phyloP scores from a whole-genome alignment of 2,329 filamentous ascomycete species.

The Fusarium buxicola region DNA sequence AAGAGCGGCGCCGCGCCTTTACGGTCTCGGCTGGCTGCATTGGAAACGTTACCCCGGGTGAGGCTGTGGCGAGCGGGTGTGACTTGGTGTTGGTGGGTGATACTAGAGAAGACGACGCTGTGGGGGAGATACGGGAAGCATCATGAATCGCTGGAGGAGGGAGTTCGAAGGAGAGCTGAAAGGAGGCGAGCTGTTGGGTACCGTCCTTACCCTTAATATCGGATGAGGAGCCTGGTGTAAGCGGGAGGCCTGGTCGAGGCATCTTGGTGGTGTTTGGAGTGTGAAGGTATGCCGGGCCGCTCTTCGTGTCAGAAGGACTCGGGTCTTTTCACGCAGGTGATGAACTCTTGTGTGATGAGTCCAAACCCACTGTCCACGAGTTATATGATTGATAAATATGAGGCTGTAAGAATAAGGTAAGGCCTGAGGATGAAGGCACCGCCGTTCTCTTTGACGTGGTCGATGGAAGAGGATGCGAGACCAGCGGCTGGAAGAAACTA shows the following conservation, averaged over 20 bases:
- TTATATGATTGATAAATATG: not conserved
- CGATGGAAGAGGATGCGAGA: not conserved
- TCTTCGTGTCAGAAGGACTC: not conserved
- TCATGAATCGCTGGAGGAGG: conserved; percentile 78
- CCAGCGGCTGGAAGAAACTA: not conserved
- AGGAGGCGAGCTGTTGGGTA: conserved; percentile 66
- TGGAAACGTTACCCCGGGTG: conserved; percentile 52
- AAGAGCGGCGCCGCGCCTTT: conserved; percentile 65
- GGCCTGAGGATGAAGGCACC: not conserved
- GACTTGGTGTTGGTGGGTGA: conserved; percentile 48
- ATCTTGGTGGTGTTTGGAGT: conserved; percentile 39
- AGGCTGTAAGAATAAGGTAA: not conserved
- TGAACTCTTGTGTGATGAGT: not conserved
- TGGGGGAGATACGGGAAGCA: conserved; percentile 60
- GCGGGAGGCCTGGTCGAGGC: conserved; percentile 61
- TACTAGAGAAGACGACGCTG: conserved; percentile 34
- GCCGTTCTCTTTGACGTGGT: conserved; percentile 1
- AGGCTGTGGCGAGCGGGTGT: conserved; percentile 45
- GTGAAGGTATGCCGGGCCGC: not conserved
- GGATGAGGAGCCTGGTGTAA: conserved; percentile 82
- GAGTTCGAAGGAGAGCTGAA: conserved; percentile 78
- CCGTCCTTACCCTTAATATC: conserved; percentile 81
- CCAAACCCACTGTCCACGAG: not conserved
- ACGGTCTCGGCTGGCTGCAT: conserved; percentile 64
- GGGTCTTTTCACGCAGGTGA: not conserved